Evolutionary conservation across 2,329 filamentous ascomycete genomes (phyloP).

Genomic region (Bipolaris zeicola): DNA sequence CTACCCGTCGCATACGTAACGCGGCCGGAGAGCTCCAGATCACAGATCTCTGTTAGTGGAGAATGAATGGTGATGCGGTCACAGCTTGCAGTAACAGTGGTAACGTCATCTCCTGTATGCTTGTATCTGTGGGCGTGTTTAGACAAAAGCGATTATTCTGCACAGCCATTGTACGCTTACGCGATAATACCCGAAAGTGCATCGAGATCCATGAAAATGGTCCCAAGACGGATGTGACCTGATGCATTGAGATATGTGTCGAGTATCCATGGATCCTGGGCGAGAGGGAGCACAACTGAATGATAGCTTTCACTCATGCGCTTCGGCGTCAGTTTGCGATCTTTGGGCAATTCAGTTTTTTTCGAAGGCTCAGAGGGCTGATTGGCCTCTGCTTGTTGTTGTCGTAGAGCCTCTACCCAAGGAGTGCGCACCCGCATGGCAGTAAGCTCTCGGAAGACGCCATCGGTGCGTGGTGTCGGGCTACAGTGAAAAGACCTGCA

Average conservation of each 20-base stretch:
- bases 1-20: conserved; percentile 75
- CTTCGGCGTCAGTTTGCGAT: conserved; percentile 67
- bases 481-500: conserved; percentile 32
- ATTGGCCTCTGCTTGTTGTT: conserved; percentile 52
- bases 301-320: conserved; percentile 75
- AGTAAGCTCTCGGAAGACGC: conserved; percentile 63
- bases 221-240: conserved; percentile 73
- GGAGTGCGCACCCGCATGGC: conserved; percentile 61
- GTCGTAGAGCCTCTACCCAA: conserved; percentile 69
- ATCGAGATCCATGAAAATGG: conserved; percentile 80
- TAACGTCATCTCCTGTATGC: conserved; percentile 68
- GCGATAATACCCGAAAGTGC: conserved; percentile 77
- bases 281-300: conserved; percentile 70
- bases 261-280: conserved; percentile 75
- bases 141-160: conserved; percentile 17
- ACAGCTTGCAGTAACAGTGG: conserved; percentile 67
- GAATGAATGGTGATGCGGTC: conserved; percentile 71
- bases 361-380: conserved; percentile 39
- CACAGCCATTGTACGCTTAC: conserved; percentile 62
- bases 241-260: conserved; percentile 79
- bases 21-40: conserved; percentile 72
- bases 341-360: conserved; percentile 45
- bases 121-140: conserved; percentile 58
- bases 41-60: conserved; percentile 76
- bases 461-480: conserved; percentile 54